Percentiles rank a stretch among this genome's conserved stretches.
These are phyloP conservation scores for Eremothecium gossypii DNA, from an alignment of 1,139 yeast genomes.

Conservation along the genomic window DNA sequence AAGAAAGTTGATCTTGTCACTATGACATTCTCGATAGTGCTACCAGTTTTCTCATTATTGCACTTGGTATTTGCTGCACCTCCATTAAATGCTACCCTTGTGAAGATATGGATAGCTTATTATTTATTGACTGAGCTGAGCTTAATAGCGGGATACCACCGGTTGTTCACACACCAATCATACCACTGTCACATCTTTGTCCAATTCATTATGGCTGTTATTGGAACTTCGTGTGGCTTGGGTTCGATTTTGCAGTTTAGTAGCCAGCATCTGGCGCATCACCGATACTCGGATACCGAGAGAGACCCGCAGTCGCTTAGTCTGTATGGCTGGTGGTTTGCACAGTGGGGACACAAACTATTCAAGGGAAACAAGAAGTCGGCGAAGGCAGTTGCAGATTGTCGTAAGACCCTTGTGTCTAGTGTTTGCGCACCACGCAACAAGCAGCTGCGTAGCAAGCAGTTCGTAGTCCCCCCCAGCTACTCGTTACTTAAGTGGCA, in stretches of 20 bases:
- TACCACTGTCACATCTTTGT: conserved; percentile 34
- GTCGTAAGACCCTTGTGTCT: conserved; percentile 53
- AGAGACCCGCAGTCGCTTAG: conserved; percentile 49
- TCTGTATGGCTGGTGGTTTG: conserved; percentile 28
- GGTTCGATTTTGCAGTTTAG: conserved; percentile 60
- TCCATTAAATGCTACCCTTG: conserved; percentile 14
- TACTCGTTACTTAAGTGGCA: conserved; percentile 51
- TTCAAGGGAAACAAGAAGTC: conserved; percentile 25
- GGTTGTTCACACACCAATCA: conserved; percentile 56
- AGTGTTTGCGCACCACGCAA: conserved; percentile 34
- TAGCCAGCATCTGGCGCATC: conserved; percentile 60
- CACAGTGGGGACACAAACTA: conserved; percentile 23
- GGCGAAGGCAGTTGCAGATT: conserved; percentile 49
- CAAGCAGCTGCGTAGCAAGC: conserved; percentile 28
- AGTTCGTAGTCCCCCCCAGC: conserved; percentile 30
- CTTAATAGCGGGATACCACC: conserved; percentile 52
- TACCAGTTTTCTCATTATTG: conserved; percentile 16
- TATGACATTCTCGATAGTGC: conserved; percentile 17
- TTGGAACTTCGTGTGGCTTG: conserved; percentile 54
- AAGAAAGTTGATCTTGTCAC: conserved; percentile 20
- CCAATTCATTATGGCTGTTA: conserved; percentile 39
- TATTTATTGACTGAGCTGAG: conserved; percentile 37
- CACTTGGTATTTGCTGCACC: conserved; percentile 16
- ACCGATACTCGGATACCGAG: conserved; percentile 58
- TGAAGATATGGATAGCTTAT: conserved; percentile 33